Base-by-base conservation (phyloP, 2,329 filamentous ascomycete species). In the Macrophomina tecta region DNA sequence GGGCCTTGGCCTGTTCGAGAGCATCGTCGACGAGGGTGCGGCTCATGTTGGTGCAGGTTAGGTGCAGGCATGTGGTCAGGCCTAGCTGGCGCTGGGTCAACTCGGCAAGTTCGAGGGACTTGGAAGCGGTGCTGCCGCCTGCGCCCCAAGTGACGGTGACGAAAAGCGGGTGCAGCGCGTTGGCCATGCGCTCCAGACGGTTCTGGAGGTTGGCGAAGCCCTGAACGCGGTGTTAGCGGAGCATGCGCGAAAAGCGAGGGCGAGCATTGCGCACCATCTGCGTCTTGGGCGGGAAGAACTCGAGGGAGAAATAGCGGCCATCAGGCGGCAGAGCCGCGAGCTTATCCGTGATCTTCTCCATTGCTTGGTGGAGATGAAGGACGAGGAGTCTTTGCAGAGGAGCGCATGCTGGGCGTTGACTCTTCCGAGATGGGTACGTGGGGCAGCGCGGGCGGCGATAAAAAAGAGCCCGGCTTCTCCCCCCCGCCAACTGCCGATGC, bases 201-300 rank as follows among this genome's bases (percentile, higher is more conserved):
- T 92, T 91, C 77, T 94, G 91, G 65, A 99, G 88, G 79, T 99
- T 99, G 69, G 92, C 90, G 74, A 95, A 96, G 71, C 95, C 95
- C 86, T 87, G 62, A 71, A 18, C 45, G 40, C 38, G 34, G 23
- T 38, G 32, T 63, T 61, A 56, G 67, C 64, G 34, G 46, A 66
- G 45, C 42, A 9, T n/a, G 8, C 53, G 32, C 34, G 63, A 7
- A 36, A 16, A n/a, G n/a, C 42, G 51, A 16, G 58, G 18, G 49
- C 53, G 66, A 42, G 53, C 34, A 67, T 68, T 56, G 63, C 66
- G 68, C 75, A 87, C 86, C 89, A 97, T 97, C 69, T 90, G 86
- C 55, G 95, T 99, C 84, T 98, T 99, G 70, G 95, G 95, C 72
- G 95, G 95, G 83, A 99, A 99, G 88, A 99, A 99, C 82, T 99